Conservation (phyloP, 495 filamentous ascomycete species). For the Cladorrhinum samala region DNA sequence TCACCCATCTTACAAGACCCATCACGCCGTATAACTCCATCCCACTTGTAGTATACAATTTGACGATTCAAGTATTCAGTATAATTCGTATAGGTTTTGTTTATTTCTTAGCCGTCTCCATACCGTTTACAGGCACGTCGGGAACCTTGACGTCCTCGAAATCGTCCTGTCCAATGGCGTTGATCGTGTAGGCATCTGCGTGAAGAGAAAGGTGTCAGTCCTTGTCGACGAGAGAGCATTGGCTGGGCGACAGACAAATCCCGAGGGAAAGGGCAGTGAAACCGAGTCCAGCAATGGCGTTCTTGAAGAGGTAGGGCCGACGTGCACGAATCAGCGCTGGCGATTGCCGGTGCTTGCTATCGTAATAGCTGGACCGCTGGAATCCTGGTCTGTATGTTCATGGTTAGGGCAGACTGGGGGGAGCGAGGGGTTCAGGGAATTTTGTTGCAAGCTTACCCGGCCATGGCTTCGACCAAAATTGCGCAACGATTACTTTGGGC, state of each 20-base stretch:
- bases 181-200: slow-evolving; percentile 81
- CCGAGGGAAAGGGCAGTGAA: slow-evolving; percentile 64
- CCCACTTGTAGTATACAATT: neutral
- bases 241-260: slow-evolving; percentile 62
- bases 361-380: slow-evolving; percentile 80
- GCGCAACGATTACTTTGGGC: neutral
- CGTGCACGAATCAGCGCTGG: slow-evolving; percentile 84
- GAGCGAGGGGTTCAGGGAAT: neutral
- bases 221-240: no score
- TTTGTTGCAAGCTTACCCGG: slow-evolving; percentile 16
- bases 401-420: neutral
- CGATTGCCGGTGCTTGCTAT: slow-evolving; percentile 70
- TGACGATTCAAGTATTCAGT: neutral
- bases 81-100: neutral
- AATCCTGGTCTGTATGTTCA: slow-evolving; percentile 40
- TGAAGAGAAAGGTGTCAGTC: neutral
- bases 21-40: no score
- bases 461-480: slow-evolving; percentile 13
- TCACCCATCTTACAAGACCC: no score
- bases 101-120: slow-evolving; percentile 25
- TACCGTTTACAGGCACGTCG: slow-evolving; percentile 41
- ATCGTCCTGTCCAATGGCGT: slow-evolving; percentile 88
- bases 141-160: slow-evolving; percentile 94
- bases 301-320: slow-evolving; percentile 86
- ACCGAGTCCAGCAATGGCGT: slow-evolving; percentile 64